phyloP scores from a whole-genome alignment of 2,329 filamentous ascomycete species.

The Orbilia javanica region DNA sequence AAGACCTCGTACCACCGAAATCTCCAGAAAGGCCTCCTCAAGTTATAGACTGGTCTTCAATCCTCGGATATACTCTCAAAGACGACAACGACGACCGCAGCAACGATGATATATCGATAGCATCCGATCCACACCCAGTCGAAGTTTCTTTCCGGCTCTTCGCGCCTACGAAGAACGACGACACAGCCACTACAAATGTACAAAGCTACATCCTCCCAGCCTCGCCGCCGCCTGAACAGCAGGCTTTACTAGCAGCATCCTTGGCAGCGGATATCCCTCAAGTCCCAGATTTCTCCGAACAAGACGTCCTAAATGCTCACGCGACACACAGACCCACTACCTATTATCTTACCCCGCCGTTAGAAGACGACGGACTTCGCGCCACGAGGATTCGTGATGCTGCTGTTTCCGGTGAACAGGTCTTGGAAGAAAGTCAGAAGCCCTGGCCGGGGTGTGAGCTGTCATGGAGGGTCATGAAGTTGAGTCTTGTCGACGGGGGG shows the following conservation, averaged over 20 bases:
- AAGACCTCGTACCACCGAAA: conserved; percentile 34
- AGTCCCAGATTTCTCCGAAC: conserved; percentile 33
- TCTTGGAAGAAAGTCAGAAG: conserved; percentile 29
- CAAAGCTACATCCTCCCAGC: conserved; percentile 46
- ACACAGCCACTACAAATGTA: conserved; percentile 1
- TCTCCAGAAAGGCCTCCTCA: conserved; percentile 38
- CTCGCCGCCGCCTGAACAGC: conserved; percentile 44
- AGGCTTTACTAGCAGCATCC: conserved; percentile 14
- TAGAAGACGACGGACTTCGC: conserved; percentile 35
- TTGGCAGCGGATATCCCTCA: conserved; percentile 26
- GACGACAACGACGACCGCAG: neutral
- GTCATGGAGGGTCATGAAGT: conserved; percentile 42
- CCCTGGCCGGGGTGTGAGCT: conserved; percentile 46
- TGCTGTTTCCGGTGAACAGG: conserved; percentile 46
- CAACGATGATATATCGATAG: conserved; percentile 32
- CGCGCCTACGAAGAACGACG: conserved; percentile 36
- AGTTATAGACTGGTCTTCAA: conserved; percentile 47
- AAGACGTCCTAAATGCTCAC: conserved; percentile 48
- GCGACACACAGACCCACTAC: conserved; percentile 42
- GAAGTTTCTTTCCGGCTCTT: conserved; percentile 55
- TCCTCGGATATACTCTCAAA: conserved; percentile 49
- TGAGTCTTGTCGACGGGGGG: conserved; percentile 1
- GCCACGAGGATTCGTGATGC: conserved; percentile 19
- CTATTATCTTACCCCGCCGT: conserved; percentile 54
- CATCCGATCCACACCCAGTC: conserved; percentile 17